Conservation (phyloP, 768 basidiomycete genomes). For the Leccinum aurantiacum region DNA sequence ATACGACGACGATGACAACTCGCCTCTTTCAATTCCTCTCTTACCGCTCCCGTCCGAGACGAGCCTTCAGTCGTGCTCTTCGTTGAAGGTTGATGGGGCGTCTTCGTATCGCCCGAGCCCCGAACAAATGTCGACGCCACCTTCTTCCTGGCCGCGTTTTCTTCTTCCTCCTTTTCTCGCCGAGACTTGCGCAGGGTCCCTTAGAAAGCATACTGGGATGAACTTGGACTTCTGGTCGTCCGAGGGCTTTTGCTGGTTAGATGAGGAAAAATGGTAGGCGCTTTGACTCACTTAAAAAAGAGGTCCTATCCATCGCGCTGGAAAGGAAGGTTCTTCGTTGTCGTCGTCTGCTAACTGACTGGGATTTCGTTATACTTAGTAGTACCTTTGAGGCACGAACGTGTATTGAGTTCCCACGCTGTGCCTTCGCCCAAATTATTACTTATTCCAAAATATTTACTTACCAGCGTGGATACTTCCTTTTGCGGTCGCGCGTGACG, state of each 20-base stretch:
- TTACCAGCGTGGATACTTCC: too few relatives aligned
- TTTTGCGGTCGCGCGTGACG: too few relatives aligned
- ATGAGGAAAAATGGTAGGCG: slow-evolving; percentile 22
- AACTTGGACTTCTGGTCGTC: slow-evolving; percentile 66
- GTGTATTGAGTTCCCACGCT: too few relatives aligned
- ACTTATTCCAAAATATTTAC: too few relatives aligned
- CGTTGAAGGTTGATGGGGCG: slow-evolving; percentile 43
- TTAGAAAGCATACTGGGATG: slow-evolving; percentile 73
- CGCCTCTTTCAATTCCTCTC: slow-evolving; percentile 33
- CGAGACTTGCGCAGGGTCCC: slow-evolving; percentile 88
- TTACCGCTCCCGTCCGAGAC: slow-evolving; percentile 34
- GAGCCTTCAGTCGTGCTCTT: slow-evolving; percentile 30
- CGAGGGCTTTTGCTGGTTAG: slow-evolving; percentile 76
- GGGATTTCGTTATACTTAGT: too few relatives aligned
- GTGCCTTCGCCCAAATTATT: too few relatives aligned
- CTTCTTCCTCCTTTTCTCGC: slow-evolving; percentile 87
- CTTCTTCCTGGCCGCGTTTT: slow-evolving; percentile 62
- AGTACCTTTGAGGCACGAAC: too few relatives aligned
- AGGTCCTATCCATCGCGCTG: too few relatives aligned
- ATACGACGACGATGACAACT: slow-evolving; percentile 19
- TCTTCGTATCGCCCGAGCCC: slow-evolving; percentile 40
- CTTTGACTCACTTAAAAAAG: too few relatives aligned
- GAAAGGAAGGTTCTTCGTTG: too few relatives aligned
- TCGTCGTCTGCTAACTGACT: too few relatives aligned
- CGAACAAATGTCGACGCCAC: slow-evolving; percentile 56